Evolutionary conservation across 2,329 filamentous ascomycete species (phyloP), one percentile per base, ranked within the genome.

Genomic region (Colletotrichum agaves): DNA sequence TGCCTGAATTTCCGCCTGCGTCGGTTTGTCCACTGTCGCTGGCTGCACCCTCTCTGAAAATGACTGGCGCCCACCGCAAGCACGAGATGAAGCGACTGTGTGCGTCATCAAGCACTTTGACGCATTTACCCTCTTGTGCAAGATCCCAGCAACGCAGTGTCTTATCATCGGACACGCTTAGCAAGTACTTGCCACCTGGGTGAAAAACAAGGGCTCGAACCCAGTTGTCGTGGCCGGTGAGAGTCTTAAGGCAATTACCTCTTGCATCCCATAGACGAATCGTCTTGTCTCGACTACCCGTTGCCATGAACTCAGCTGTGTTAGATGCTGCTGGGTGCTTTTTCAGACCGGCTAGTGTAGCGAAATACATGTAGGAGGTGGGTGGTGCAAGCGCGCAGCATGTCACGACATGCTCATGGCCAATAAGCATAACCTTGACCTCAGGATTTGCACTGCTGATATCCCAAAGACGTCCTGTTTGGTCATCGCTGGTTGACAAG

Each of bases 211-310:
- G 80, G 0, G 87, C 91, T 33, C 93, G 89, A 7, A 98, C 89
- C 95, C 95, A 98, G 77, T 97, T 98, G 77, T 98, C 94, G 76
- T 98, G 95, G 2, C 95, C 95, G 1, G 89, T 81, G 1, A 98
- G 84, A 0, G 92, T 96, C 77, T 93, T 95, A 76, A 98, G 89
- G 71, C 93, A 88, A 10, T 91, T 93, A 33, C 95, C 95, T 61
- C 93, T 88, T 10, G 90, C 87, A 76, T 97, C 93, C 93, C 94
- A 97, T 8, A 98, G 81, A 74, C 90, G 91, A 76, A 98, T 97
- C 0, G 90, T 91, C 82, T 97, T 98, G 79, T 98, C 95, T 77
- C 95, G 85, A 7, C 91, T 92, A 11, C 93, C 95, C 0, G 94
- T 97, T 0, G 94, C 95, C 76, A 97, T 87, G 76, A 93, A 98